phyloP scores from a whole-genome alignment of 371 early-diverging fungal species.

The Lichtheimia hyalospora region DNA sequence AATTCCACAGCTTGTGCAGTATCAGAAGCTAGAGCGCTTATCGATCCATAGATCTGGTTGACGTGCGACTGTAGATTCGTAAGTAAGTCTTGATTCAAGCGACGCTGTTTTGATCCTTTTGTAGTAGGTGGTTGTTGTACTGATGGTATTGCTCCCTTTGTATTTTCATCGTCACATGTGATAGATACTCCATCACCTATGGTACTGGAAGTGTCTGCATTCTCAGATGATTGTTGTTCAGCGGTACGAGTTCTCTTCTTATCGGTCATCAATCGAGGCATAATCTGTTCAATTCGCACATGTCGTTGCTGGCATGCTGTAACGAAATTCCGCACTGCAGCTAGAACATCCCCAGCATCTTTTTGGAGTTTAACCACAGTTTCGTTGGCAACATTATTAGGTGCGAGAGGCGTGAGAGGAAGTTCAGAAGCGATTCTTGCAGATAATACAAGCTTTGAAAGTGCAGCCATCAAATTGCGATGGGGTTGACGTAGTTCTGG shows the following conservation, averaged over 20 bases:
- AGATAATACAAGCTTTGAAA: constrained; percentile 81
- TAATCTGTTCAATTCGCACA: constrained; percentile 52
- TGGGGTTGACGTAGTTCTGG: constrained; percentile 68
- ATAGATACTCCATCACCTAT: neutral
- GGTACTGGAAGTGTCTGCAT: neutral
- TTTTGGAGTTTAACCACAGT: constrained; percentile 25
- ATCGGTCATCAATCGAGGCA: constrained; percentile 16
- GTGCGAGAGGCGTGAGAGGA: neutral
- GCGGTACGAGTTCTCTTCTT: neutral
- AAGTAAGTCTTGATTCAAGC: constrained; percentile 32
- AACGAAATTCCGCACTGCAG: constrained; percentile 76
- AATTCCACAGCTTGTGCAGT: constrained; percentile 10
- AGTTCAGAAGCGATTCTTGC: constrained; percentile 76
- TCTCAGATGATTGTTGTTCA: neutral
- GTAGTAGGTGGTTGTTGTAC: neutral
- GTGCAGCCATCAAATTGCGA: constrained; percentile 71
- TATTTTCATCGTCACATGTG: neutral
- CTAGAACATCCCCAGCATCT: constrained; percentile 63
- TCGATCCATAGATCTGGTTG: constrained; percentile 34
- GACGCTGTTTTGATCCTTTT: constrained; percentile 14
- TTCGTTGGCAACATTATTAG: neutral
- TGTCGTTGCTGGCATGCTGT: constrained; percentile 69
- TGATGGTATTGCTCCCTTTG: neutral
- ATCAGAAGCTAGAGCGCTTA: constrained; percentile 18
- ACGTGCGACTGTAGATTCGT: constrained; percentile 34